Base-by-base conservation (phyloP, 1,284 basidiomycete genomes). In the Ustilago lituana region DNA sequence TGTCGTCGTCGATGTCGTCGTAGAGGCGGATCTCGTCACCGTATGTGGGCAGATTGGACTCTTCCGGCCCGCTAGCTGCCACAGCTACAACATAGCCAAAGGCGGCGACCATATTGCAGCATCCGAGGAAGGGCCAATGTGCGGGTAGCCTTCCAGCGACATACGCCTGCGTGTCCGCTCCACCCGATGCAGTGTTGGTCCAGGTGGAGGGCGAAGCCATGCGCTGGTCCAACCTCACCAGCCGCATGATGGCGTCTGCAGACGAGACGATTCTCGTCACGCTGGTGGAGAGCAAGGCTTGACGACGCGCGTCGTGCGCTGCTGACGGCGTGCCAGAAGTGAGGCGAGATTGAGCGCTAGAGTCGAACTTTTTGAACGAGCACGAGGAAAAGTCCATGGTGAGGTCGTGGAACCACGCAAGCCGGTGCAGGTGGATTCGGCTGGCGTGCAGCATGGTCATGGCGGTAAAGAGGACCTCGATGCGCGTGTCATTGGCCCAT, bases 301-400 rank as follows among this genome's bases (percentile, higher is more conserved):
- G 53, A 8, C 53, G 43, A 14, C 27, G 17, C 10, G 7, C 19
- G 23, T 24, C 17, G 8, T 14, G 8, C 10, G 32, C 32, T 1
- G 40, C 35, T 27, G 5, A 20, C 35, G 33, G 19, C 5, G 27
- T 12, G 27, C 27, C n/a, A n/a, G n/a, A n/a, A n/a, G n/a, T n/a
- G n/a, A n/a, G n/a, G n/a, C n/a, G n/a, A n/a, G n/a, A n/a, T n/a
- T n/a, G n/a, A n/a, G 17, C 27, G 29, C 29, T 26, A n/a, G n/a
- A n/a, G 29, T 41, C 40, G 17, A 35, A 36, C 9, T 17, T 38
- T 22, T 49, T 49, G 55, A 58, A 58, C 19, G 55, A 58, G 33
- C 55, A 58, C 19, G 55, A 50, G 7, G 35, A 36, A 23, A 58
- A 49, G 38, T 58, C 55, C 55, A 58, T 58, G 15, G 46, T 49